Conservation (phyloP, 192 early-diverging fungal species). For the Coemansia sp. region DNA sequence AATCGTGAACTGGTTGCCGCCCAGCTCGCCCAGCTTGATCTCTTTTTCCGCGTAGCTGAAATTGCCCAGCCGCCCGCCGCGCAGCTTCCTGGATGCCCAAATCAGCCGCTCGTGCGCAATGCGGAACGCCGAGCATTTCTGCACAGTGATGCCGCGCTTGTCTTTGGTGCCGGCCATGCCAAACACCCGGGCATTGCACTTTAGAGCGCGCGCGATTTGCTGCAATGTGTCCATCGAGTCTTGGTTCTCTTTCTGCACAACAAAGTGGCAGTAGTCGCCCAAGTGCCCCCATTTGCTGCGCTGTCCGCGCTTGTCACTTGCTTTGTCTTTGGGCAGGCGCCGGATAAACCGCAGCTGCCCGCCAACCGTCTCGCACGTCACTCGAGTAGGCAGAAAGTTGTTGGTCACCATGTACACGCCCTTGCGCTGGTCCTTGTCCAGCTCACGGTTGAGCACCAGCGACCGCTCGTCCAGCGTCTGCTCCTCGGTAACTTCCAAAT, state of each 20-base stretch:
- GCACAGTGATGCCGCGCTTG: conserved; percentile 85
- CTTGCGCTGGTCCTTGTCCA: conserved; percentile 41
- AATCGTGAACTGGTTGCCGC: conserved; percentile 90
- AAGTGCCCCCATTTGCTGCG: conserved; percentile 55
- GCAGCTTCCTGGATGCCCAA: conserved; percentile 12
- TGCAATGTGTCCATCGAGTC: conserved; percentile 89
- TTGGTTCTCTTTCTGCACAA: conserved; percentile 87
- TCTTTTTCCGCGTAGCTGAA: conserved; percentile 65
- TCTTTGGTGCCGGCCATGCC: conserved; percentile 95
- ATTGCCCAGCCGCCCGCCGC: conserved; percentile 63
- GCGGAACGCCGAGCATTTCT: conserved; percentile 70
- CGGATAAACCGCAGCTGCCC: conserved; percentile 40
- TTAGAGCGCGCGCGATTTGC: conserved; percentile 25
- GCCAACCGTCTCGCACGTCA: conserved; percentile 44
- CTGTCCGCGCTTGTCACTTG: background rate
- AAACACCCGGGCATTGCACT: conserved; percentile 54
- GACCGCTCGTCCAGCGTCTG: conserved; percentile 17
- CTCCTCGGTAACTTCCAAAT: conserved; percentile 21
- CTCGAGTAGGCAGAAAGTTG: conserved; percentile 35
- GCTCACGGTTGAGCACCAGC: conserved; percentile 26
- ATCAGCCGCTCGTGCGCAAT: conserved; percentile 48
- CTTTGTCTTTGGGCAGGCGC: background rate
- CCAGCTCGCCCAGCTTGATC: conserved; percentile 80
- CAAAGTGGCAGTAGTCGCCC: conserved; percentile 81
- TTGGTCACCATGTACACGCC: conserved; percentile 53